Conservation (phyloP, 148 eudicot species). For the Amaranthus palmeri region DNA sequence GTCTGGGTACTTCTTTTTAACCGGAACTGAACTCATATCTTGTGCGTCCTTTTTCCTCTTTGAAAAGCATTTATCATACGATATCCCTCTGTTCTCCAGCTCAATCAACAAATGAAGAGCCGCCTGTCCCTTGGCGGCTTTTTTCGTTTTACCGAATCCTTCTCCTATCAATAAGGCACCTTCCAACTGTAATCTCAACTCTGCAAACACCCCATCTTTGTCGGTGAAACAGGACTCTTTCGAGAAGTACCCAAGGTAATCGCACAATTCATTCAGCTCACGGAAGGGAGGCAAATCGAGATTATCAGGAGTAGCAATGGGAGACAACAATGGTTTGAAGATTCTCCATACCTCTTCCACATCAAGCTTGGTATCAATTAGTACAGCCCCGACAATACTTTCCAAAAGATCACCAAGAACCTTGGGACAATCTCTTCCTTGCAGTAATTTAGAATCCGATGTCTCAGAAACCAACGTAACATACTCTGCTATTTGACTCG, state of each 20-base stretch:
- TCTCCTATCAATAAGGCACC: slow-evolving; percentile 50
- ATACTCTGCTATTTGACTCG: slow-evolving; percentile 52
- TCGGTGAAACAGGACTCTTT: slow-evolving; percentile 42
- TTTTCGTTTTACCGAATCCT: slow-evolving; percentile 58
- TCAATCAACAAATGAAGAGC: slow-evolving; percentile 56
- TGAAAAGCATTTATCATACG: slow-evolving; percentile 28
- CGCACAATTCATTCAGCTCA: slow-evolving; percentile 73
- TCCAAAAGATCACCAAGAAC: slow-evolving; percentile 91
- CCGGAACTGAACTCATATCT: slow-evolving; percentile 19
- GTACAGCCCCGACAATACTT: slow-evolving; percentile 86
- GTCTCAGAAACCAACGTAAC: slow-evolving; percentile 42
- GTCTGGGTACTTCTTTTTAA: neutral
- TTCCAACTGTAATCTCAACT: slow-evolving; percentile 59
- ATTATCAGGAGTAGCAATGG: slow-evolving; percentile 89
- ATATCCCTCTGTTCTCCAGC: slow-evolving; percentile 65
- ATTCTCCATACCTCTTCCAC: slow-evolving; percentile 83
- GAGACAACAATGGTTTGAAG: slow-evolving; percentile 67
- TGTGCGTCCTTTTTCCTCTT: slow-evolving; percentile 36
- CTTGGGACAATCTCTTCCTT: slow-evolving; percentile 63
- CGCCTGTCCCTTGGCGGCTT: slow-evolving; percentile 84
- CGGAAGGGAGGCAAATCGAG: slow-evolving; percentile 82
- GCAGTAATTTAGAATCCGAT: slow-evolving; percentile 34
- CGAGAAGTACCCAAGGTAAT: slow-evolving; percentile 67
- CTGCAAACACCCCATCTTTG: slow-evolving; percentile 39
- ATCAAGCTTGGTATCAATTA: slow-evolving; percentile 72